Conservation (phyloP, 2,329 filamentous ascomycete species). For the Neofusicoccum laricinum region DNA sequence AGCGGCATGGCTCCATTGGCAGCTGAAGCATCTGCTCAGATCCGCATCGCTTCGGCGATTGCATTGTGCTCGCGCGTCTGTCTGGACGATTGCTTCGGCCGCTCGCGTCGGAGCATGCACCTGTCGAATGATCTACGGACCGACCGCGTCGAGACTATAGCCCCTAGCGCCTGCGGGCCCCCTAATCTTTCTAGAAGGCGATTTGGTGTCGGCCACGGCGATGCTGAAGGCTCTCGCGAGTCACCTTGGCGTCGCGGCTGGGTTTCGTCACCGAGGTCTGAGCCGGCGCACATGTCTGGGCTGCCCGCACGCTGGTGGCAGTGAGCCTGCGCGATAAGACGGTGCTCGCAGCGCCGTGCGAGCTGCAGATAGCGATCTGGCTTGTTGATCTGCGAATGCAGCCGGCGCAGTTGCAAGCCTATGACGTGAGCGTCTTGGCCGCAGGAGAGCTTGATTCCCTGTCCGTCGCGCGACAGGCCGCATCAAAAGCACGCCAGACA, state of each 20-base stretch:
- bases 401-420: background rate
- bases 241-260: background rate
- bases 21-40: too few species aligned
- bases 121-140: too few species aligned
- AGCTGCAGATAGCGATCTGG: constrained; percentile 5
- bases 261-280: background rate
- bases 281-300: background rate
- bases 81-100: too few species aligned
- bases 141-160: too few species aligned
- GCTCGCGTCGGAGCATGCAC: too few species aligned
- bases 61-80: too few species aligned
- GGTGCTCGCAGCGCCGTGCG: background rate
- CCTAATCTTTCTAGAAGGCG: too few species aligned
- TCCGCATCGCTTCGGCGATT: too few species aligned
- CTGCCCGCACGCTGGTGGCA: background rate
- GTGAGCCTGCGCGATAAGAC: background rate
- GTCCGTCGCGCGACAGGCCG: background rate
- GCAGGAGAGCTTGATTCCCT: constrained; percentile 16
- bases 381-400: constrained; percentile 4
- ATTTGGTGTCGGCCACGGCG: too few species aligned
- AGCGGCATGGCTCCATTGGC: too few species aligned
- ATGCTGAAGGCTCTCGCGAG: too few species aligned
- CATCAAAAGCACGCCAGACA: constrained; percentile 1
- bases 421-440: constrained; percentile 16
- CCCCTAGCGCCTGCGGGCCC: too few species aligned